Base-by-base conservation (phyloP, 495 filamentous ascomycete species). In the Tuber microsphaerosporum region DNA sequence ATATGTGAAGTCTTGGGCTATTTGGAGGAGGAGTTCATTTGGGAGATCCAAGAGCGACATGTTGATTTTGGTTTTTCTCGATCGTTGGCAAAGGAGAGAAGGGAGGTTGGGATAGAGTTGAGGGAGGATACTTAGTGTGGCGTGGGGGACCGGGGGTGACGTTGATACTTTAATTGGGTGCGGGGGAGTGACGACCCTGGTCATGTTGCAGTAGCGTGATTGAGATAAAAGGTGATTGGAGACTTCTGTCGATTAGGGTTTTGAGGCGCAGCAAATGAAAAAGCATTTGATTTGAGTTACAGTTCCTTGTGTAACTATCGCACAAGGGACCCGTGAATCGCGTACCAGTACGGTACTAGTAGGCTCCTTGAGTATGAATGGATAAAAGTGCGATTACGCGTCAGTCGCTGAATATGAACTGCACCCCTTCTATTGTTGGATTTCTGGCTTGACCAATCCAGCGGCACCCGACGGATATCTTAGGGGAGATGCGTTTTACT, bases 31-130 rank as follows among this genome's bases (percentile, higher is more conserved):
- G 69, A 75, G 17, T 5, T 41, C 42, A 45, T 77, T 71, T 10
- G 75, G 37, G 37, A 77, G 73, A 31, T 73, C 75, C 19, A 79
- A 44, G 16, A 79, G 41, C 42, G 77, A 79, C 26, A 48, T 22
- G 17, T 34, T 34, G 26, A 34, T 7, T 34, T 6, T 1, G 14
- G 31, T 34, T 34, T 9, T 17, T 17, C 14, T 34, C 14, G 56
- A 26, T 65, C 26, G 56, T 31, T 34, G 3, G 56, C 12, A 26
- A 65, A 10, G 31, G 51, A 14, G 51, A 37, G 10, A 22, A 56
- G 22, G 20, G 56, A 31, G 26, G 56, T 34, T 31, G 26, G 56
- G 14, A 65, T 65, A 65, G 56, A 34, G 56, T 65, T 65, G 12
- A 65, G 56, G 56, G 5, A 61, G 51, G 51, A 31, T 16, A 61